Evolutionary conservation across 148 eudicot species (phyloP).

Genomic region (Selenicereus undatus): DNA sequence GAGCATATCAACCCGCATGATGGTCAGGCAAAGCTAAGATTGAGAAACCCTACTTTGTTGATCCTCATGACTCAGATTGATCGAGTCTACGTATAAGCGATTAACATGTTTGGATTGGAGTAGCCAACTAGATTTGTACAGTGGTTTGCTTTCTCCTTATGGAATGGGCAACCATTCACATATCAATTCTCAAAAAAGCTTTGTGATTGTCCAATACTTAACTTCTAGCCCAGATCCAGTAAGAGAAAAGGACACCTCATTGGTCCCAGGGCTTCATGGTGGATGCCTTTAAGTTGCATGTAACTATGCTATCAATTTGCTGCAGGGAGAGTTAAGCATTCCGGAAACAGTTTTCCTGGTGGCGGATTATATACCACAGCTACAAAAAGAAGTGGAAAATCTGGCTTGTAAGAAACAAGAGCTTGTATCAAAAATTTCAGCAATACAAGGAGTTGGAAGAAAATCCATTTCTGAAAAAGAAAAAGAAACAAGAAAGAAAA

Average conservation of each 20-base stretch:
- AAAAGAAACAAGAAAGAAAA: neutral
- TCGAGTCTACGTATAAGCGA: neutral
- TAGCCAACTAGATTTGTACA: no score
- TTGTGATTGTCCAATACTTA: neutral
- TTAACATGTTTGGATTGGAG: neutral
- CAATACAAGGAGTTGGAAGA: neutral
- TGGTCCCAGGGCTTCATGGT: neutral
- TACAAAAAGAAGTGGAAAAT: conserved; percentile 47
- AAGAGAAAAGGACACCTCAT: no score
- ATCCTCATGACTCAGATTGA: no score
- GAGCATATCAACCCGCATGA: no score
- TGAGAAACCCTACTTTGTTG: no score
- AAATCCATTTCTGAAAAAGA: neutral
- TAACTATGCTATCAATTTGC: neutral
- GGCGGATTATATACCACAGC: conserved; percentile 65
- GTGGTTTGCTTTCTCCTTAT: neutral
- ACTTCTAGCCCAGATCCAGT: neutral
- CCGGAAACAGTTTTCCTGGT: conserved; percentile 50
- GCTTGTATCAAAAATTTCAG: conserved; percentile 19
- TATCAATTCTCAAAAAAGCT: neutral
- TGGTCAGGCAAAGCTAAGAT: no score
- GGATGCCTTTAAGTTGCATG: neutral
- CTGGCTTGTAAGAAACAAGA: conserved; percentile 39
- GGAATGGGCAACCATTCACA: neutral
- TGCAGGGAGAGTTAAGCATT: conserved; percentile 72